phyloP scores from a whole-genome alignment of 352 stramenopile genomes.

The Phytophthora ramorum region DNA sequence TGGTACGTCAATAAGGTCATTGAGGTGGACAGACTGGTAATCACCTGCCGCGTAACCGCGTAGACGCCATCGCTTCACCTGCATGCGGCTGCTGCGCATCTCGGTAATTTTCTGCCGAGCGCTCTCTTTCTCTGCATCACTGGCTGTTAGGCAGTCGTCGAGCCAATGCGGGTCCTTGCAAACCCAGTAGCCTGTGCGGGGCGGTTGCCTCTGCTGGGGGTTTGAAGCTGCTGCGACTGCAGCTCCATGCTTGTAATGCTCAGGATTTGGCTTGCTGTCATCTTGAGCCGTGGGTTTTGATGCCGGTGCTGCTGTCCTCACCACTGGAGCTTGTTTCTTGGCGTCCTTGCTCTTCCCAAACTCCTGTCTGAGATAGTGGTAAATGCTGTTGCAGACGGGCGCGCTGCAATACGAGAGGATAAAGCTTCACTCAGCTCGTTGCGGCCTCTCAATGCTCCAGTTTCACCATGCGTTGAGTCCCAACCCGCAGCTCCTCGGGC shows the following conservation, averaged over 20 bases:
- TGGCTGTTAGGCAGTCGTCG: constrained; percentile 4
- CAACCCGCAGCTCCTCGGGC: neutral
- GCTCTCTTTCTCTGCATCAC: neutral
- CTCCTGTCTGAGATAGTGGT: neutral
- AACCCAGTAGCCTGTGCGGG: constrained; percentile 14
- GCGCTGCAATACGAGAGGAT: neutral
- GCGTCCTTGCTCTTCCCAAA: neutral
- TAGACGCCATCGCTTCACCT: neutral
- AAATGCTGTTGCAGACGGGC: neutral
- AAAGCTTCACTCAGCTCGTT: neutral
- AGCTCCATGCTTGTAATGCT: neutral
- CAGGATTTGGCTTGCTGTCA: neutral
- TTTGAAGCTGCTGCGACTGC: neutral
- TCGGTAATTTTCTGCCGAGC: neutral
- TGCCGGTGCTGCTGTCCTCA: too few species aligned
- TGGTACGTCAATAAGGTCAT: neutral
- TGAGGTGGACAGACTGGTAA: neutral
- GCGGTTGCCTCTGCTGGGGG: neutral
- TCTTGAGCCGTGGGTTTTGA: neutral
- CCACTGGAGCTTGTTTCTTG: neutral
- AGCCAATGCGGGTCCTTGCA: constrained; percentile 33
- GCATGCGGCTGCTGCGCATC: neutral
- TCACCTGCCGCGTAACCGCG: neutral
- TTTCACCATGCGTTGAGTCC: neutral
- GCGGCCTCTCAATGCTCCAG: neutral